Evolutionary conservation across 306 rosid genomes (phyloP).

Genomic region (Quillaja saponaria): DNA sequence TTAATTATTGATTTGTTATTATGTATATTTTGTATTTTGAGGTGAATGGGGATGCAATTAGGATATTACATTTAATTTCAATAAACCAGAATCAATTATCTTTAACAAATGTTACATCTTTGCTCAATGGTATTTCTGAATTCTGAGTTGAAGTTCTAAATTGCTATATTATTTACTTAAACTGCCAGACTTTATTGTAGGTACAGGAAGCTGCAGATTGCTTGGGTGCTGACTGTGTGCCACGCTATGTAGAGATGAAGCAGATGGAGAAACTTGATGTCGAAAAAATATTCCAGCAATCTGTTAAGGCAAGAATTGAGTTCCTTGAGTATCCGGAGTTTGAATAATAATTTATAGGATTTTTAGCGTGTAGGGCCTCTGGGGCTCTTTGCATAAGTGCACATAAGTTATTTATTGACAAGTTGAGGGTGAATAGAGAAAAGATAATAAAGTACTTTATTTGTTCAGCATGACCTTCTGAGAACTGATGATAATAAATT

Average conservation of each 20-base stretch:
- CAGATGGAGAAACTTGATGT: constrained; percentile 58
- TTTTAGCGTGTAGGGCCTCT: not conserved
- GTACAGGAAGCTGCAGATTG: constrained; percentile 97
- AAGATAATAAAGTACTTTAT: constrained; percentile 9
- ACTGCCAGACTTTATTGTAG: constrained; percentile 41
- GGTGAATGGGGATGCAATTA: no score
- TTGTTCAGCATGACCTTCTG: constrained; percentile 16
- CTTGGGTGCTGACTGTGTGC: constrained; percentile 90
- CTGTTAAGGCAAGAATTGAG: constrained; percentile 56
- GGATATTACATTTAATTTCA: no score
- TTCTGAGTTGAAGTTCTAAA: not conserved
- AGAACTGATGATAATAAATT: constrained; percentile 14
- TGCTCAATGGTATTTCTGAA: constrained; percentile 14
- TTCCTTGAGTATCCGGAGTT: no score
- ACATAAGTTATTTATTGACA: not conserved
- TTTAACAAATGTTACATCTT: no score
- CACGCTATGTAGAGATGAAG: constrained; percentile 80
- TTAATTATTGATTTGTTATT: no score
- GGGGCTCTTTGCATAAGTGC: not conserved
- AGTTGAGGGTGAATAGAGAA: constrained; percentile 3
- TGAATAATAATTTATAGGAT: no score
- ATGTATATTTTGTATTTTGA: no score
- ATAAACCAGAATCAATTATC: no score
- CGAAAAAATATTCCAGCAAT: constrained; percentile 48
- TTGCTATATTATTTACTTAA: constrained; percentile 16